phyloP scores from a whole-genome alignment of 2,329 filamentous ascomycete genomes.

The Teratosphaeria epicoccoides region DNA sequence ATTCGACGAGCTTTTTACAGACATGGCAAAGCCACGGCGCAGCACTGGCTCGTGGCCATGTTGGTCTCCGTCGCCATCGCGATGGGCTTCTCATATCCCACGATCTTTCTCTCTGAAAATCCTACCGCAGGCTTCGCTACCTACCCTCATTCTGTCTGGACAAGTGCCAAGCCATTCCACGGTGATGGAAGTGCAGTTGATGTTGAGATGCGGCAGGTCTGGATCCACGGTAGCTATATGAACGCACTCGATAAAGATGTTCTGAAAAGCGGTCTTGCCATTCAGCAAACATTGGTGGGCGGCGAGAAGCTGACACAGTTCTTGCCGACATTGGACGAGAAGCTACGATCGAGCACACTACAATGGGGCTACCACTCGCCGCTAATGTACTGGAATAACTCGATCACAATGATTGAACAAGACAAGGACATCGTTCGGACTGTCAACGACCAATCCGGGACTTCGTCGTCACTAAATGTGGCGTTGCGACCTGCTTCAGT shows the following conservation, averaged over 20 bases:
- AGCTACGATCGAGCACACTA: conserved; percentile 22
- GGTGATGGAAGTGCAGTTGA: conserved; percentile 44
- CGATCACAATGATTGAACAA: conserved; percentile 43
- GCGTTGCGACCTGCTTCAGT: conserved; percentile 69
- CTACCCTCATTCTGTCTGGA: conserved; percentile 72
- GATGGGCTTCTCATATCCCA: conserved; percentile 60
- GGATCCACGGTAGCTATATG: conserved; percentile 76
- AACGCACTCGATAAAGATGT: conserved; percentile 57
- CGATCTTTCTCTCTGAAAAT: conserved; percentile 62
- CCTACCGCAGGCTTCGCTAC: conserved; percentile 61
- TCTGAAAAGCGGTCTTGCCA: conserved; percentile 53
- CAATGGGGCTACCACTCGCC: conserved; percentile 77
- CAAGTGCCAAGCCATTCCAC: conserved; percentile 30
- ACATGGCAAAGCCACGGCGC: conserved; percentile 60
- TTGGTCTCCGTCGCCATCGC: conserved; percentile 63
- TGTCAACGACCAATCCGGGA: conserved; percentile 54
- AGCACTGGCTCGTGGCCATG: conserved; percentile 64
- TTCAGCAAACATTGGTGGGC: conserved; percentile 61
- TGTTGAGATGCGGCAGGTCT: conserved; percentile 71
- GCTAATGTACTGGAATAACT: conserved; percentile 69
- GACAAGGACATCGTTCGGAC: conserved; percentile 58
- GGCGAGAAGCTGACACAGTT: conserved; percentile 17
- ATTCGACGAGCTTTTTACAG: conserved; percentile 54
- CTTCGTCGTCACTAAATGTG: conserved; percentile 58
- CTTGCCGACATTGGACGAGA: conserved; percentile 14